Evolutionary conservation across 805 yeast species (phyloP), one percentile per base, ranked within the genome.

Genomic region (Danielia oregonensis): DNA sequence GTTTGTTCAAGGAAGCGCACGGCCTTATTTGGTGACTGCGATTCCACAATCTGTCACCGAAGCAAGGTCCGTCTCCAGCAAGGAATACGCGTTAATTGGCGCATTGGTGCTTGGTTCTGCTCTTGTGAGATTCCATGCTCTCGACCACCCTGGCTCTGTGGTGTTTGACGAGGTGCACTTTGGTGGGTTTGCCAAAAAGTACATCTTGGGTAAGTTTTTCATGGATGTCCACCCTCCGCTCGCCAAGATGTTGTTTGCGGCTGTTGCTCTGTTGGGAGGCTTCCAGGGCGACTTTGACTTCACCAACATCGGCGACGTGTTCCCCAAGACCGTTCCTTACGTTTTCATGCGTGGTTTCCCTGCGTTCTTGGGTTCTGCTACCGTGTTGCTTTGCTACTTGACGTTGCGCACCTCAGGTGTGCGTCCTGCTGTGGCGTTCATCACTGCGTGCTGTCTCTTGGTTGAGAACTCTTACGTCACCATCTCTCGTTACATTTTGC

Each of bases 121-220:
- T 9, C 49, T 59, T 30, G 73, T 86, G 32, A 78, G 99, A 48
- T 66, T 83, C 34, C 65, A 69, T 45, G 65, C 72, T 35, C 65
- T 93, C 39, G 65, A 73, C 17, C 54, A 63, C 42, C 99, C 99
- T 25, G 62, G 78, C 49, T 78, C 89, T 18, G 94, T 88, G 24
- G 95, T 91, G 9, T 86, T 86, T 46, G 96, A 88, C 59, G 98
- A 91, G 59, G 93, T 85, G 26, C 95, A 86, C 61, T 93, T 93
- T 52, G 98, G 98, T 37, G 94, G 94, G n/a, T 93, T 91, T 63
- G 95, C 96, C 21, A 73, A 82, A 39, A 79, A 85, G 60, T 93
- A 88, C 63, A 71, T 79, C 35, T 59, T 63, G 34, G 85, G 86
- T 13, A 59, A 59, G 12, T 82, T 68, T 52, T 83, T 82, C 59